Percentiles rank a stretch among this genome's conserved stretches.
Conservation (phyloP, 2,329 filamentous ascomycete genomes). For the Endocalyx cinctus region DNA sequence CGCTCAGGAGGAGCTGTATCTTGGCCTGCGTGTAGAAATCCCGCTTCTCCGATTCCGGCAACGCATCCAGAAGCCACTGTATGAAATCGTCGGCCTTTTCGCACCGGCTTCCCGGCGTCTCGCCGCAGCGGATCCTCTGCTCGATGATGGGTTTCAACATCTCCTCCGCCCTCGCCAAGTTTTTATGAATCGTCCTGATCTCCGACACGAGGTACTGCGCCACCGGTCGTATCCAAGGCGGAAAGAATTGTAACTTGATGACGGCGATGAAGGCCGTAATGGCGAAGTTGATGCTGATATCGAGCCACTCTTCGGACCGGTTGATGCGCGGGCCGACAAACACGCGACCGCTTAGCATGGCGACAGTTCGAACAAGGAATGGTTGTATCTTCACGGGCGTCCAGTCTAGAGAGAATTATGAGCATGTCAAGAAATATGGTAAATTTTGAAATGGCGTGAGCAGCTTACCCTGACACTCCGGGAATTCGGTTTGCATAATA, state of each 20-base stretch:
- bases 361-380: constrained; percentile 46
- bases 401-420: constrained; percentile 40
- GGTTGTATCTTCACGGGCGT: constrained; percentile 48
- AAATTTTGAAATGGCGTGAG: too few relatives aligned
- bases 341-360: constrained; percentile 48
- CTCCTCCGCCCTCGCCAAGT: constrained; percentile 36
- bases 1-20: constrained; percentile 37
- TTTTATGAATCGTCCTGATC: constrained; percentile 38
- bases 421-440: constrained; percentile 2
- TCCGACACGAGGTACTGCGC: constrained; percentile 44
- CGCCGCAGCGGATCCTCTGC: constrained; percentile 38
- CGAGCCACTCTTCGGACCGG: constrained; percentile 50
- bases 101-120: constrained; percentile 30
- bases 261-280: constrained; percentile 44
- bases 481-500: constrained; percentile 43
- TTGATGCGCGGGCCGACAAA: constrained; percentile 49
- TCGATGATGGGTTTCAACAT: constrained; percentile 43
- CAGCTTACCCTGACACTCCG: constrained; percentile 36
- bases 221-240: constrained; percentile 42
- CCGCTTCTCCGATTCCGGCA: constrained; percentile 29
- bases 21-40: constrained; percentile 34
- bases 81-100: constrained; percentile 42
- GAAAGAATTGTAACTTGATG: constrained; percentile 48
- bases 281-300: constrained; percentile 46
- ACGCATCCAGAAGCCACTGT: constrained; percentile 40